Evolutionary conservation across 345 rosid species (phyloP), one percentile per base, ranked within the genome.

Genomic region (Salix viminalis): DNA sequence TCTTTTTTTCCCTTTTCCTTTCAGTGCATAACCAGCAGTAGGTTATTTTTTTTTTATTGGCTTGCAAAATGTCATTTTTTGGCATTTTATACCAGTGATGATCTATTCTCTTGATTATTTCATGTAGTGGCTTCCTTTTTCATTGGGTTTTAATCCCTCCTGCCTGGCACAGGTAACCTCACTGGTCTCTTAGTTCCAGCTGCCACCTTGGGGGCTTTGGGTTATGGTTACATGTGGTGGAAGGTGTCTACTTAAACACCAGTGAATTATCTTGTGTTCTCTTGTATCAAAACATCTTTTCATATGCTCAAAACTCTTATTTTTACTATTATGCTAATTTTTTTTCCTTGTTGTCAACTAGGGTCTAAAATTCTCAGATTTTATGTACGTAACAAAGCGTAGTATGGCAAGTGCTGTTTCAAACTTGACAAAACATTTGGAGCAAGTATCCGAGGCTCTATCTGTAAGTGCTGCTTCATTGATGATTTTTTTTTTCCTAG

Each of bases 211-310:
- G 98, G 99, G 75, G 97, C 91, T 28, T 69, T 96, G 86, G 97
- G 99, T 62, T 96, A 96, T 87, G 98, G 97, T 74, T 96, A 96
- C 78, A 92, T 94, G 98, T 94, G 99, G 97, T 96, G 91, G 94
- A 96, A 96, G 97, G 98, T 96, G 84, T 81, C 41, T 66, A 44
- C 34, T 71, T 72, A 23, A 70, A 67, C 58, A 42, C 15, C 41
- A 30, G 3, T 37, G 15, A 42, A 37, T 65, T 58, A 32, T 52
- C n/a, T 42, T 58, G 26, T 61, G 32, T 67, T 65, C 41, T n/a
- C 16, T 65, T 7, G 26, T 54, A 2, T 26, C 23, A 23, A 11
- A 64, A 36, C 36, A 2, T 32, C 6, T 36, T 42, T 15, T 34
- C 64, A 58, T 58, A 23, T 1, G 11, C 64, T 10, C 64, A 58